Evolutionary conservation across 2,329 filamentous ascomycete species (phyloP), one percentile per base, ranked within the genome.

Genomic region (Lachnellula suecica): DNA sequence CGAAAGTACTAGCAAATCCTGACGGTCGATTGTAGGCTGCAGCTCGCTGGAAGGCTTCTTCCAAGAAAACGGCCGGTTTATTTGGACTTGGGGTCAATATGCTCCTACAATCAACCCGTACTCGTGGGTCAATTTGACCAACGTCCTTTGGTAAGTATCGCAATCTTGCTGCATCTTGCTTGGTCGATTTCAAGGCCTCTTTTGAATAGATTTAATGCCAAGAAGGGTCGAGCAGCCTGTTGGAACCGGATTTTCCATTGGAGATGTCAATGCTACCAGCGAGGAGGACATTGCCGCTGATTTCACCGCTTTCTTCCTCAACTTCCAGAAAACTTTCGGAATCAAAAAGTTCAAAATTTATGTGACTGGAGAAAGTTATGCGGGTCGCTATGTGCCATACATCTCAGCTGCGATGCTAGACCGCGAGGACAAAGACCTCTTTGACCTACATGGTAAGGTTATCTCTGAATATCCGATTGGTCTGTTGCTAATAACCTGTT

Each of bases 281-380:
- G 75, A 79, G 58, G 71, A 74, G 10, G 71, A 77, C 37, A 69
- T 77, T 29, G 74, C 66, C 9, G 56, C 66, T 35, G 68, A 79
- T 25, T 79, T 79, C 54, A 68, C 72, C 3, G 73, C 74, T 2
- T 80, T 78, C 63, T 78, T 70, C 70, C 76, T 77, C 67, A 79
- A 79, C 56, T 83, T 83, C 59, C 66, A 81, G 37, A 71, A 79
- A 29, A 73, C 74, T 5, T 84, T 84, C 59, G 72, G 73, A n/a
- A 63, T 80, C 50, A 70, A 78, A 22, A 72, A 73, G n/a, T 75
- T 72, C 61, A 78, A 79, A 57, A 74, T 79, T 1, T 82, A 79
- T 58, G 63, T 82, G 24, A 77, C 79, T 3, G 79, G 79, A 49
- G 79, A 83, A 58, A 75, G 71, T 3, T 82, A 82, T 60, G 78